These are phyloP conservation scores for Crithidia mellificae DNA, from an alignment of 208 protist genomes.

Conservation along the genomic window DNA sequence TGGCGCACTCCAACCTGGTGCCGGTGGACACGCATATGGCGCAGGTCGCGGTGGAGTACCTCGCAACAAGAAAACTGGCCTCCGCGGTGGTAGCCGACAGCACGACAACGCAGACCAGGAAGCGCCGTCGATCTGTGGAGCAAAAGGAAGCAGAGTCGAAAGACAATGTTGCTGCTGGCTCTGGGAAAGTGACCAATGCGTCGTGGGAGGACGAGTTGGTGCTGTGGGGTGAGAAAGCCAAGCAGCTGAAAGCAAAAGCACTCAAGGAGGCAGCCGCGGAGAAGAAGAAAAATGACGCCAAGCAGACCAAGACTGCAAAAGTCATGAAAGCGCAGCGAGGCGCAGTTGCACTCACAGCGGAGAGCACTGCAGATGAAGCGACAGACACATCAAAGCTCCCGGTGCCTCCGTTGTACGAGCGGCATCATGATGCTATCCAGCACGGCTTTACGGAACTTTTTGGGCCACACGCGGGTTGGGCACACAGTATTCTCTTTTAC, in stretches of 20 bases:
- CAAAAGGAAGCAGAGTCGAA: neutral
- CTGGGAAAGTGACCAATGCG: no score
- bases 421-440: slow-evolving; percentile 80
- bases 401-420: slow-evolving; percentile 36
- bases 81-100: neutral
- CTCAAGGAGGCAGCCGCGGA: neutral
- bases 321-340: slow-evolving; percentile 3
- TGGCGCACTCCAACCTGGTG: slow-evolving; percentile 58
- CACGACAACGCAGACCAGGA: neutral
- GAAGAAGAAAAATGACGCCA: slow-evolving; percentile 1
- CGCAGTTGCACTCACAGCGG: neutral
- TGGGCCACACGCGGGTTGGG: slow-evolving; percentile 69
- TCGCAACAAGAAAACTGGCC: no score
- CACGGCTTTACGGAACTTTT: slow-evolving; percentile 59
- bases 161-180: neutral
- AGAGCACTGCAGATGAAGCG: neutral
- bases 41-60: slow-evolving; percentile 67
- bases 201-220: slow-evolving; percentile 14
- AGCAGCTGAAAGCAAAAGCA: slow-evolving; percentile 2
- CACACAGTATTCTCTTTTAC: slow-evolving; percentile 81
- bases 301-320: slow-evolving; percentile 13
- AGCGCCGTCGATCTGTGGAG: neutral
- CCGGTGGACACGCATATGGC: slow-evolving; percentile 92
- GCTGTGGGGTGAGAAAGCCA: slow-evolving; percentile 24
- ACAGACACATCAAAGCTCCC: slow-evolving; percentile 1